These are phyloP conservation scores for Citropsis articulata DNA, from an alignment of 345 rosid genomes.

Conservation along the genomic window DNA sequence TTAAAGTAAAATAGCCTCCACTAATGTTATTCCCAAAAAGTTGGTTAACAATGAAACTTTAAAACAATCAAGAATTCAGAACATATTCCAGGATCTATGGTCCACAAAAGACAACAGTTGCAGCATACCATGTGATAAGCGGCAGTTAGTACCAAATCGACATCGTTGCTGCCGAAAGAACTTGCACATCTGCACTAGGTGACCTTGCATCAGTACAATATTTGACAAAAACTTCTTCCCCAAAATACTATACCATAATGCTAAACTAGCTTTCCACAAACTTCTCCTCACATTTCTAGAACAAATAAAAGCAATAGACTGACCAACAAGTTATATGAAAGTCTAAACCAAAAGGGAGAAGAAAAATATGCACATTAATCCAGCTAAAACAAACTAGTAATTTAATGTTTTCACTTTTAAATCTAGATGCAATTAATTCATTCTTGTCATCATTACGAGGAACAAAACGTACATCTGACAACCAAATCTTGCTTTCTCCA, in stretches of 20 bases:
- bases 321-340: not conserved
- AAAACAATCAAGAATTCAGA: not conserved
- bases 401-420: not conserved
- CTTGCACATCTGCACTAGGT: slow-evolving; percentile 93
- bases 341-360: not conserved
- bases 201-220: slow-evolving; percentile 48
- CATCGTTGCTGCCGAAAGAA: slow-evolving; percentile 94
- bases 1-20: not conserved
- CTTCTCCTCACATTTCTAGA: not conserved
- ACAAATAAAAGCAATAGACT: not conserved
- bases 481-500: not conserved
- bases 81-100: not conserved
- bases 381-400: not conserved
- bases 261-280: not conserved
- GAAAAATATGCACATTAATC: too few species aligned
- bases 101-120: slow-evolving; percentile 20
- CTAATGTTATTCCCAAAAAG: slow-evolving; percentile 1
- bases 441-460: not conserved
- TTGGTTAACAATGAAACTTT: slow-evolving; percentile 5
- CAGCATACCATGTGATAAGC: slow-evolving; percentile 89
- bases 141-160: slow-evolving; percentile 90
- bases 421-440: not conserved
- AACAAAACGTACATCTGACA: not conserved
- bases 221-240: slow-evolving; percentile 12
- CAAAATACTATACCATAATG: not conserved